These are phyloP conservation scores for Trichophaea hybrida DNA, from an alignment of 2,329 filamentous ascomycete species.

Conservation along the genomic window DNA sequence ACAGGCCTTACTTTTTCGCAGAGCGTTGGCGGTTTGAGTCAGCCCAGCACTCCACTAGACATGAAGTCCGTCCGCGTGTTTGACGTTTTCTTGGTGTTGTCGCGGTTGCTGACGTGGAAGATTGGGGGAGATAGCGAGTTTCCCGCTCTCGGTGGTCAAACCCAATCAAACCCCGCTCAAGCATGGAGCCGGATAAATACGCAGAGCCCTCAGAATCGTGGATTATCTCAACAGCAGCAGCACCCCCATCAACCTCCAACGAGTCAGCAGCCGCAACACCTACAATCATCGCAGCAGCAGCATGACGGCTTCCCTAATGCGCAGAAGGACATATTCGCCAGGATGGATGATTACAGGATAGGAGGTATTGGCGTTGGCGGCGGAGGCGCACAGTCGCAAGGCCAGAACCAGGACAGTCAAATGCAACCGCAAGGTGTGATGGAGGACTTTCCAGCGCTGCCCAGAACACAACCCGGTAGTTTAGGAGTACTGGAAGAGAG, in stretches of 20 bases:
- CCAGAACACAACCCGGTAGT: constrained; percentile 16
- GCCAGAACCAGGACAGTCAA: constrained; percentile 8
- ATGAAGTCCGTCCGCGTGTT: constrained; percentile 13
- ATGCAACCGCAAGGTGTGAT: constrained; percentile 11
- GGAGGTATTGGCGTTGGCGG: constrained; percentile 11
- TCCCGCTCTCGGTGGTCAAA: constrained; percentile 21
- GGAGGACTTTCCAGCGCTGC: constrained; percentile 23
- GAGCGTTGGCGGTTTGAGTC: constrained; percentile 14
- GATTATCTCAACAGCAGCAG: constrained; percentile 10
- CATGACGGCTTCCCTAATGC: constrained; percentile 17
- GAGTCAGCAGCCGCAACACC: constrained; percentile 1
- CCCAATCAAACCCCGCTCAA: constrained; percentile 17
- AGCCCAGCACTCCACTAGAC: constrained; percentile 22
- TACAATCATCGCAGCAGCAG: background rate
- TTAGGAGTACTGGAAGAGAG: constrained; percentile 12
- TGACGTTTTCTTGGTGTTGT: background rate
- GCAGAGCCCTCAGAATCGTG: constrained; percentile 17
- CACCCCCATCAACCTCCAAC: background rate
- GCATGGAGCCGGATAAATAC: constrained; percentile 24
- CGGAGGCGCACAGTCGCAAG: constrained; percentile 3
- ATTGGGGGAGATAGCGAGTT: constrained; percentile 18
- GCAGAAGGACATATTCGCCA: constrained; percentile 14
- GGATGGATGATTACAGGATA: constrained; percentile 20
- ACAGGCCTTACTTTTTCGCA: constrained; percentile 21
- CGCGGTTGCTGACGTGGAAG: background rate